These are phyloP conservation scores for Lavandula angustifolia DNA, from an alignment of 257 asterid genomes.

Conservation along the genomic window DNA sequence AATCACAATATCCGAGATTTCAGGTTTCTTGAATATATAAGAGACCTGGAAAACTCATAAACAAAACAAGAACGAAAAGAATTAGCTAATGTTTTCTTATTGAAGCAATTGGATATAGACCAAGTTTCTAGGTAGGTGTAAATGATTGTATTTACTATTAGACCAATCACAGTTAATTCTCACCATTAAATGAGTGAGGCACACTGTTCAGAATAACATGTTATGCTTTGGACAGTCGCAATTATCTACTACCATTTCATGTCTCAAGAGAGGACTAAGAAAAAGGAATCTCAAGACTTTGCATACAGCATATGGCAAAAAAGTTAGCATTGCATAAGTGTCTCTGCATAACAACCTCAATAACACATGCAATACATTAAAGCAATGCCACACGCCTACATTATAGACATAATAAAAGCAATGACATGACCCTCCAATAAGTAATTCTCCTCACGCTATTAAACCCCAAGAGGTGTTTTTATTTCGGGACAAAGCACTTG, in stretches of 20 bases:
- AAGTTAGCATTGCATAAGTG: background rate
- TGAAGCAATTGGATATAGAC: slow-evolving; percentile 16
- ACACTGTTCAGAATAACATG: background rate
- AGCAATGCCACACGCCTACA: slow-evolving; percentile 14
- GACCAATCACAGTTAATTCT: slow-evolving; percentile 8
- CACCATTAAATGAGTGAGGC: slow-evolving; percentile 1
- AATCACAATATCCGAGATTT: slow-evolving; percentile 80
- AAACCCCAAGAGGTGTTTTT: slow-evolving; percentile 1
- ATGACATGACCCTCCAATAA: background rate
- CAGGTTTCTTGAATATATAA: slow-evolving; percentile 78
- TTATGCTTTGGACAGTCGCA: slow-evolving; percentile 9
- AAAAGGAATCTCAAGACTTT: slow-evolving; percentile 15
- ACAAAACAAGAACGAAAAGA: slow-evolving; percentile 13
- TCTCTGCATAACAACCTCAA: background rate
- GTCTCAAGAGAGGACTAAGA: slow-evolving; percentile 21
- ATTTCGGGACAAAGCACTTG: slow-evolving; percentile 21
- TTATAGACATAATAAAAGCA: background rate
- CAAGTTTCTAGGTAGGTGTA: slow-evolving; percentile 5
- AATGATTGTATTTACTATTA: background rate
- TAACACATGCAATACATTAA: background rate
- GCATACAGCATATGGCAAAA: background rate
- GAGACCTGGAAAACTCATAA: slow-evolving; percentile 62
- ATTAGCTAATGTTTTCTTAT: slow-evolving; percentile 12
- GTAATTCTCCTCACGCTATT: slow-evolving; percentile 6
- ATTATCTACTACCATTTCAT: background rate